Conservation (phyloP, 108 stramenopile genomes). For the Nitzschia inconspicua region DNA sequence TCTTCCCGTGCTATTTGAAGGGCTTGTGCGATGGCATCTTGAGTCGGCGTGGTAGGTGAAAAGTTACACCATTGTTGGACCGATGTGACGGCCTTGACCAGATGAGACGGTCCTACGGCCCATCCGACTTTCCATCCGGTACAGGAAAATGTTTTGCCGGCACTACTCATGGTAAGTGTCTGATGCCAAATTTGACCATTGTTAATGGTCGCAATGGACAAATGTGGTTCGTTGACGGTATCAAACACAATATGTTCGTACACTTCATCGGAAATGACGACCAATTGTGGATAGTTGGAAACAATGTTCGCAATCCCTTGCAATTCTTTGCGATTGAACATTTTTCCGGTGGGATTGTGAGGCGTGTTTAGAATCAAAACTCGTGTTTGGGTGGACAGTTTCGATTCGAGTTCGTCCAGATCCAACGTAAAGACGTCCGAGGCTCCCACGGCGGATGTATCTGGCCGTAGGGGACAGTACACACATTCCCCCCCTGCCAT, state of each 20-base stretch:
- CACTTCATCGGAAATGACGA: slow-evolving; percentile 86
- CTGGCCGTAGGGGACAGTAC: slow-evolving; percentile 54
- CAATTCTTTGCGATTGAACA: slow-evolving; percentile 82
- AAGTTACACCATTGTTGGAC: slow-evolving; percentile 83
- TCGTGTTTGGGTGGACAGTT: slow-evolving; percentile 59
- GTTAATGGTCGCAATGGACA: slow-evolving; percentile 61
- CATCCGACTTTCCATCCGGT: slow-evolving; percentile 95
- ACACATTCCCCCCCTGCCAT: slow-evolving; percentile 55
- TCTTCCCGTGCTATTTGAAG: slow-evolving; percentile 43
- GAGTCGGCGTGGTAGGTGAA: slow-evolving; percentile 78
- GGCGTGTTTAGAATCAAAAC: slow-evolving; percentile 90
- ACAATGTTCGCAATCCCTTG: slow-evolving; percentile 61
- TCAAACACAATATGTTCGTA: slow-evolving; percentile 86
- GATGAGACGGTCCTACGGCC: slow-evolving; percentile 65
- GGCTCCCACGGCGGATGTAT: slow-evolving; percentile 8
- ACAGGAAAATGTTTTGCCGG: slow-evolving; percentile 86
- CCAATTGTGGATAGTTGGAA: slow-evolving; percentile 58
- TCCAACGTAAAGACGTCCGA: slow-evolving; percentile 66
- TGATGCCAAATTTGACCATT: slow-evolving; percentile 62
- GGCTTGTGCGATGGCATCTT: slow-evolving; percentile 71
- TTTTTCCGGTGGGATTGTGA: slow-evolving; percentile 98
- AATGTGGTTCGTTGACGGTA: slow-evolving; percentile 44
- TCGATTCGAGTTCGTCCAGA: slow-evolving; percentile 53
- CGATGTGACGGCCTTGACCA: slow-evolving; percentile 54
- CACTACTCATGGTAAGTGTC: slow-evolving; percentile 77